These are phyloP conservation scores for Nemania abortiva DNA, from an alignment of 2,329 filamentous ascomycete genomes.

Conservation along the genomic window DNA sequence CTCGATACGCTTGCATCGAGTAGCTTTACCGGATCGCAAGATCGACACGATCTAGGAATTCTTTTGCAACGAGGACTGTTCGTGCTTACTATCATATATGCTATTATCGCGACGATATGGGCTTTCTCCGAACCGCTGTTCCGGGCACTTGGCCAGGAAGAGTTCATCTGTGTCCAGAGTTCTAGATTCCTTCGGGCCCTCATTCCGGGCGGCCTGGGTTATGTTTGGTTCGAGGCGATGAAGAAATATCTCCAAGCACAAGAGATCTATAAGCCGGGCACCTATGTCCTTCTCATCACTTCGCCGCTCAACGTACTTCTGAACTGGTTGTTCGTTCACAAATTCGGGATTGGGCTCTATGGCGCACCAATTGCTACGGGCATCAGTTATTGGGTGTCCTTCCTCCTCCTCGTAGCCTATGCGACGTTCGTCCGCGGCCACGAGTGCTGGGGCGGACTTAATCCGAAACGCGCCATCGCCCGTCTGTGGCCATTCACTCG, in stretches of 20 bases:
- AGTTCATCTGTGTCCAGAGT: slow-evolving; percentile 79
- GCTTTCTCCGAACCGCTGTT: slow-evolving; percentile 80
- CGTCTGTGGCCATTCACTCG: slow-evolving; percentile 79
- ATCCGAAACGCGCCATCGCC: slow-evolving; percentile 71
- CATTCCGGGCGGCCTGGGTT: slow-evolving; percentile 85
- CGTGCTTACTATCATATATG: slow-evolving; percentile 78
- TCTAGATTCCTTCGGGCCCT: slow-evolving; percentile 78
- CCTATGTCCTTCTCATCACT: slow-evolving; percentile 85
- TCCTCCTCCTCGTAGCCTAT: slow-evolving; percentile 80
- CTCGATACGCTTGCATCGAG: slow-evolving; percentile 87
- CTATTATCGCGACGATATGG: slow-evolving; percentile 80
- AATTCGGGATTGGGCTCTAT: slow-evolving; percentile 75
- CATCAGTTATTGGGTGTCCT: slow-evolving; percentile 87
- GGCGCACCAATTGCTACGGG: slow-evolving; percentile 86
- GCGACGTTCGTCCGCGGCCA: slow-evolving; percentile 76
- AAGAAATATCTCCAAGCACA: slow-evolving; percentile 93
- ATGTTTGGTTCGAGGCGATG: slow-evolving; percentile 87
- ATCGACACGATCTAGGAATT: slow-evolving; percentile 82
- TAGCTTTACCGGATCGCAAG: slow-evolving; percentile 82
- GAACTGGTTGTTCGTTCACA: slow-evolving; percentile 85
- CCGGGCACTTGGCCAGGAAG: slow-evolving; percentile 78
- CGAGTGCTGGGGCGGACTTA: slow-evolving; percentile 82
- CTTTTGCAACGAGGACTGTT: slow-evolving; percentile 82
- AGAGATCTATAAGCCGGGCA: slow-evolving; percentile 81
- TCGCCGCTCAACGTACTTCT: slow-evolving; percentile 84